phyloP scores from a whole-genome alignment of 805 yeast species.

The Saccharomyces kudriavzevii region DNA sequence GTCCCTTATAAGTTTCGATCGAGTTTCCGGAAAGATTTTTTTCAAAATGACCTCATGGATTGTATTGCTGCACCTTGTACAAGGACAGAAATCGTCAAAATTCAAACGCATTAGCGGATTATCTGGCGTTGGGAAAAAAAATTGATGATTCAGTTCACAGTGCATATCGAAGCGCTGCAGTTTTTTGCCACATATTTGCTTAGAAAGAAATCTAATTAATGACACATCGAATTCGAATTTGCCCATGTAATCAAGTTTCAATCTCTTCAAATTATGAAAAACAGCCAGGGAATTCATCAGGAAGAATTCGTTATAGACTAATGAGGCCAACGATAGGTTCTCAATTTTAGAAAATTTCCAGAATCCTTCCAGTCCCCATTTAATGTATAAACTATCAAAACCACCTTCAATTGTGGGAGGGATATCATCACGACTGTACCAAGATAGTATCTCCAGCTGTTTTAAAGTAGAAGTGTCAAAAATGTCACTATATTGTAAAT shows the following conservation, averaged over 20 bases:
- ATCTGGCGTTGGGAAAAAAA: not conserved
- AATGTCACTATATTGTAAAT: slow-evolving; percentile 20
- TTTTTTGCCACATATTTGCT: not conserved
- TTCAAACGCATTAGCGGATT: not conserved
- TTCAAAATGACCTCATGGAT: slow-evolving; percentile 19
- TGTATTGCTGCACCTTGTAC: slow-evolving; percentile 23
- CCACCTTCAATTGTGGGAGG: slow-evolving; percentile 13
- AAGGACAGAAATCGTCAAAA: slow-evolving; percentile 1
- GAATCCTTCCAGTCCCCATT: slow-evolving; percentile 25
- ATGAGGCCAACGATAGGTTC: slow-evolving; percentile 29
- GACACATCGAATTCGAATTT: slow-evolving; percentile 9
- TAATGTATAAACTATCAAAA: slow-evolving; percentile 13
- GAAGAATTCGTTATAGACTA: slow-evolving; percentile 18
- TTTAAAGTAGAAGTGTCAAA: slow-evolving; percentile 27
- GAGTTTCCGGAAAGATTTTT: slow-evolving; percentile 25
- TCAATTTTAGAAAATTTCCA: slow-evolving; percentile 26
- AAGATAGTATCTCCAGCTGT: slow-evolving; percentile 31
- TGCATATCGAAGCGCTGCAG: not conserved
- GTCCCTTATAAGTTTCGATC: slow-evolving; percentile 7
- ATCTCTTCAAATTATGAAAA: slow-evolving; percentile 21
- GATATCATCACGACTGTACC: slow-evolving; percentile 26
- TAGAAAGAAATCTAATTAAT: not conserved
- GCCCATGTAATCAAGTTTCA: slow-evolving; percentile 31
- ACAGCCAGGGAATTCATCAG: slow-evolving; percentile 21
- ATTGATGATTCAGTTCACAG: not conserved